phyloP scores from a whole-genome alignment of 2,329 filamentous ascomycete species.

The Fusarium tricinctum region DNA sequence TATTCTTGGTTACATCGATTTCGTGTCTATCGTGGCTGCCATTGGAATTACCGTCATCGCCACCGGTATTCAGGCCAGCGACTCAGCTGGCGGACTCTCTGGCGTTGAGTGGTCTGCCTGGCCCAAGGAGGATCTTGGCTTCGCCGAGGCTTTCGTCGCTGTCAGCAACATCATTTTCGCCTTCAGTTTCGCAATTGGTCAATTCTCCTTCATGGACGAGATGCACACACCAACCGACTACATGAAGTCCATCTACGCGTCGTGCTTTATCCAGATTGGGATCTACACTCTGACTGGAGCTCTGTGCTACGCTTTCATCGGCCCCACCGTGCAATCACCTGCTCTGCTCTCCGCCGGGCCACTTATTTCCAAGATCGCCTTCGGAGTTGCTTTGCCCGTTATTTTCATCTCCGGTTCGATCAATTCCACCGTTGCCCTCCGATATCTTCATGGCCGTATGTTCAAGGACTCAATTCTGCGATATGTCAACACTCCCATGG shows the following conservation, averaged over 20 bases:
- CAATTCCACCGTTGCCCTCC: slow-evolving; percentile 39
- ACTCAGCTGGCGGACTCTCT: slow-evolving; percentile 51
- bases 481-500: slow-evolving; percentile 39
- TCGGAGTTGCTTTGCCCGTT: slow-evolving; percentile 74
- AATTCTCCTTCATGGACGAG: slow-evolving; percentile 46
- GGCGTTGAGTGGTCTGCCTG: slow-evolving; percentile 60
- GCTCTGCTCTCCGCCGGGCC: slow-evolving; percentile 75
- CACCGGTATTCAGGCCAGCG: slow-evolving; percentile 64
- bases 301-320: slow-evolving; percentile 78
- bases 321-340: slow-evolving; percentile 72
- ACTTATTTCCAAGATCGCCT: slow-evolving; percentile 75
- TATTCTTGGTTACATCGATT: slow-evolving; percentile 57
- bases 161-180: slow-evolving; percentile 69
- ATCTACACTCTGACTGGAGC: slow-evolving; percentile 77
- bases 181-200: slow-evolving; percentile 44
- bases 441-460: slow-evolving; percentile 42
- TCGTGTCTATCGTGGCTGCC: slow-evolving; percentile 68
- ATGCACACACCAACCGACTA: slow-evolving; percentile 47
- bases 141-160: slow-evolving; percentile 70
- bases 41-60: slow-evolving; percentile 75
- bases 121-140: slow-evolving; percentile 60
- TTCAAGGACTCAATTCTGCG: slow-evolving; percentile 40
- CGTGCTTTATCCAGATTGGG: slow-evolving; percentile 71
- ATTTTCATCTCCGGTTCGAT: slow-evolving; percentile 51
- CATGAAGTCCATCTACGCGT: slow-evolving; percentile 70